phyloP scores from a whole-genome alignment of 805 yeast species.

The Nakazawaea ishiwadae region DNA sequence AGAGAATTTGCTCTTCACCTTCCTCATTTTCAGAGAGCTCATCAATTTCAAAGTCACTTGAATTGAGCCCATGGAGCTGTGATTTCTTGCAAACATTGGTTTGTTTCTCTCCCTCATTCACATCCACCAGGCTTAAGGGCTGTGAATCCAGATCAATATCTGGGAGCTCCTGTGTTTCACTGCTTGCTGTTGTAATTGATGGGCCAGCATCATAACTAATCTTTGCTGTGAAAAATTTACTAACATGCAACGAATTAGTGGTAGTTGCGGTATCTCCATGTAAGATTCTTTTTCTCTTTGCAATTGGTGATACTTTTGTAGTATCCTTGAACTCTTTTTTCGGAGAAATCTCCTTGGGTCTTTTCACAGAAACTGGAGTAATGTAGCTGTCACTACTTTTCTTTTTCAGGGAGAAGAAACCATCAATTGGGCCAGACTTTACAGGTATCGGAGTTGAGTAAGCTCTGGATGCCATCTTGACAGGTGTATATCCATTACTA shows the following conservation, averaged over 20 bases:
- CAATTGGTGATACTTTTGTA: constrained; percentile 17
- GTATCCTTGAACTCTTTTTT: neutral
- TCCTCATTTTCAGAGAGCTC: constrained; percentile 9
- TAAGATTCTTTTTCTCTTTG: constrained; percentile 23
- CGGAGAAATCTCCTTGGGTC: constrained; percentile 13
- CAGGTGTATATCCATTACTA: constrained; percentile 2
- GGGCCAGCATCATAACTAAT: too few relatives aligned
- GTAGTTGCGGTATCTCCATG: constrained; percentile 11
- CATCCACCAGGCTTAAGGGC: too few relatives aligned
- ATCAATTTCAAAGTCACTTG: constrained; percentile 24
- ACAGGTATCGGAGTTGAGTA: constrained; percentile 10
- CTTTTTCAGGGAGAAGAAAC: constrained; percentile 1
- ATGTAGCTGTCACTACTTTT: constrained; percentile 12
- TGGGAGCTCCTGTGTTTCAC: constrained; percentile 14
- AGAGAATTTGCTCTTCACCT: neutral
- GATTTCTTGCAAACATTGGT: neutral
- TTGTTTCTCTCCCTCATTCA: too few relatives aligned
- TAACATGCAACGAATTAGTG: neutral
- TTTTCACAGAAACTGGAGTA: constrained; percentile 20
- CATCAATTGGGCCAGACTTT: constrained; percentile 8
- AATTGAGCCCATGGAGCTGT: constrained; percentile 11
- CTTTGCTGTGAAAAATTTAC: constrained; percentile 17
- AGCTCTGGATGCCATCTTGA: constrained; percentile 8
- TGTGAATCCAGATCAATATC: constrained; percentile 5
- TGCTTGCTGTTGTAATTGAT: neutral